These are phyloP conservation scores for Coniochaeta sp. DNA, from an alignment of 2,329 filamentous ascomycete species.

Conservation along the genomic window DNA sequence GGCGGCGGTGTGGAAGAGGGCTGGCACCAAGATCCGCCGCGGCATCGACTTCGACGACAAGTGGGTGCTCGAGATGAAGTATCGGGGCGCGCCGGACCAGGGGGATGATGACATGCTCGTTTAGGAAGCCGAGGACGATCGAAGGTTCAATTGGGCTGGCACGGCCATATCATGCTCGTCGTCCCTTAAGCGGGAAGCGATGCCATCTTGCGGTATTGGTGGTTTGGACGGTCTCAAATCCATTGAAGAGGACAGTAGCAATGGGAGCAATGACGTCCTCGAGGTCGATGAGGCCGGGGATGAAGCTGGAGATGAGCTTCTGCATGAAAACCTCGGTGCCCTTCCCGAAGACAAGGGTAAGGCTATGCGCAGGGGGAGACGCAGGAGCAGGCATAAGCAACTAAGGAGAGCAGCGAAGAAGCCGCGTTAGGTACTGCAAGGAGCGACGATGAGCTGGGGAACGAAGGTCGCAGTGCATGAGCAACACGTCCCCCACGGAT, in stretches of 20 bases:
- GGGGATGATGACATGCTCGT: constrained; percentile 13
- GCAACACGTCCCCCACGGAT: neutral
- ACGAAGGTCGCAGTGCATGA: neutral
- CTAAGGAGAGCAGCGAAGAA: neutral
- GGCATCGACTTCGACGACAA: constrained; percentile 83
- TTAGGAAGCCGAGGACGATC: neutral
- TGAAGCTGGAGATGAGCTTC: neutral
- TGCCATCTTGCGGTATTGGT: neutral
- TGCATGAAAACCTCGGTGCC: neutral
- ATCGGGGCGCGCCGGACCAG: constrained; percentile 26
- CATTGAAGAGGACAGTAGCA: neutral
- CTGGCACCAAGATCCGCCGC: constrained; percentile 70
- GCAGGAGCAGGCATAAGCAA: neutral
- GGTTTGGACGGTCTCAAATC: neutral
- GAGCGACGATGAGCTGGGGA: neutral
- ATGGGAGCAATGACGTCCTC: neutral
- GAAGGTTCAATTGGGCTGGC: neutral
- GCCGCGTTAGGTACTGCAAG: neutral
- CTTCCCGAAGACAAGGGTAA: neutral
- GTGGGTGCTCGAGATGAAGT: constrained; percentile 72
- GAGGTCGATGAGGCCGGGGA: neutral
- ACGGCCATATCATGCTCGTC: neutral
- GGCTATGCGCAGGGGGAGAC: neutral
- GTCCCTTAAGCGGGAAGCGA: neutral
- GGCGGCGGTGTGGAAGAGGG: constrained; percentile 77